Evolutionary conservation across 768 basidiomycete genomes (phyloP).

Genomic region (Lactifluus piperatus): DNA sequence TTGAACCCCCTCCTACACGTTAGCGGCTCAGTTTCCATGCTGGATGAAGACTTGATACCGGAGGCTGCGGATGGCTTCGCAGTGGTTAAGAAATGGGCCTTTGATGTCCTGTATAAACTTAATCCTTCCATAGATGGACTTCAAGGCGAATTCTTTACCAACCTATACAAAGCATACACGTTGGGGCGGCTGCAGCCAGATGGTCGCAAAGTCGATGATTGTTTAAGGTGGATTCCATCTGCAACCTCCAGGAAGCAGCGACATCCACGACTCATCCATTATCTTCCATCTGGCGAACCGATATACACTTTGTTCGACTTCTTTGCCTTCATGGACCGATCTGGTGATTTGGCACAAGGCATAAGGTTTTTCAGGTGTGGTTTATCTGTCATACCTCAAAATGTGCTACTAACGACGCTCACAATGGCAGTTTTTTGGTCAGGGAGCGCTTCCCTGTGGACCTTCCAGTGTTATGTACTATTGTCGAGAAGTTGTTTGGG

Average conservation of each 20-base stretch:
- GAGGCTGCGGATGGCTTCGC: constrained; percentile 31
- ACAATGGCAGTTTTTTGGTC: constrained; percentile 36
- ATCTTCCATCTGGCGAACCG: not conserved
- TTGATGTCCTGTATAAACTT: constrained; percentile 31
- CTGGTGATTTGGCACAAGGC: constrained; percentile 33
- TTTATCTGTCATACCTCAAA: not conserved
- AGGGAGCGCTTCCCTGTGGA: constrained; percentile 32
- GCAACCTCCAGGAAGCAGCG: not conserved
- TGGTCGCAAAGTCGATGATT: not conserved
- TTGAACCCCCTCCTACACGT: constrained; percentile 38
- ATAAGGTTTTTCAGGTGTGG: constrained; percentile 29
- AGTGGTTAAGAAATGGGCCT: constrained; percentile 39
- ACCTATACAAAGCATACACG: constrained; percentile 30
- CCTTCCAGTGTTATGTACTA: constrained; percentile 40
- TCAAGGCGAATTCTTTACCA: constrained; percentile 31
- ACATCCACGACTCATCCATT: not conserved
- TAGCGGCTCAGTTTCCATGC: constrained; percentile 36
- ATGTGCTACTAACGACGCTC: not conserved
- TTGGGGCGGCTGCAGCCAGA: constrained; percentile 23
- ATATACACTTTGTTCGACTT: not conserved
- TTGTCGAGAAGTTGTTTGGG: constrained; percentile 41
- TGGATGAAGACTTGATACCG: constrained; percentile 32
- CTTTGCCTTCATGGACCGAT: constrained; percentile 13
- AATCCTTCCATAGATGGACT: constrained; percentile 18
- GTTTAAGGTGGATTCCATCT: not conserved